Evolutionary conservation across 1,284 basidiomycete species (phyloP).

Genomic region (Moniliella sp.): DNA sequence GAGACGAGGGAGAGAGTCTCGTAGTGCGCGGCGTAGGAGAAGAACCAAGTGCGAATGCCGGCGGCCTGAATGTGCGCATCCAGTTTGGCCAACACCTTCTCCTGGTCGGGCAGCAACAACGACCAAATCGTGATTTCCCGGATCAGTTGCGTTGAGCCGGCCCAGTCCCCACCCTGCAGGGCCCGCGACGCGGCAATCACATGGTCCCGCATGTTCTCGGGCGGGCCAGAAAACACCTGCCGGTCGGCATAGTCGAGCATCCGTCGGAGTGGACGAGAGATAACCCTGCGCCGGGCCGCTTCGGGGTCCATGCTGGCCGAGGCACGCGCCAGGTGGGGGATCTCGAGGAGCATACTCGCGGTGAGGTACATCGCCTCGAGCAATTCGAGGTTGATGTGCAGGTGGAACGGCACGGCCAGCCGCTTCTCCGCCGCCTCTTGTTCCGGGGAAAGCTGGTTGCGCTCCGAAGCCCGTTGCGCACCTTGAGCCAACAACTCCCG

Average conservation of each 20-base stretch:
- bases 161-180: constrained; percentile 87
- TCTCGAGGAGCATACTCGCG: constrained; percentile 93
- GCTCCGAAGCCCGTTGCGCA: constrained; percentile 64
- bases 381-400: constrained; percentile 97
- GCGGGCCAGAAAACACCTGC: constrained; percentile 91
- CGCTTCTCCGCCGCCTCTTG: constrained; percentile 92
- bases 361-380: constrained; percentile 92
- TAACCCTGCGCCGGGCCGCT: constrained; percentile 46
- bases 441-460: constrained; percentile 59
- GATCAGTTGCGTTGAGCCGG: constrained; percentile 73
- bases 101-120: constrained; percentile 63
- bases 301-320: constrained; percentile 82
- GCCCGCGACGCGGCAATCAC: constrained; percentile 98
- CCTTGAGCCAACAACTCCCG: constrained; percentile 95
- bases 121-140: constrained; percentile 94
- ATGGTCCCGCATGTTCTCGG: constrained; percentile 92
- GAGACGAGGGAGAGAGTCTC: constrained; percentile 66
- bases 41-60: constrained; percentile 82
- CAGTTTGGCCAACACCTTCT: constrained; percentile 78
- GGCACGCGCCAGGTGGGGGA: constrained; percentile 77
- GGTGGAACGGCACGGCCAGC: constrained; percentile 90
- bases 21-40: constrained; percentile 92
- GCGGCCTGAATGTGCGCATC: constrained; percentile 95
- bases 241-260: constrained; percentile 89
- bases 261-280: constrained; percentile 84